Evolutionary conservation across 257 asterid species (phyloP), one percentile per base, ranked within the genome.

Genomic region (Vinca minor): DNA sequence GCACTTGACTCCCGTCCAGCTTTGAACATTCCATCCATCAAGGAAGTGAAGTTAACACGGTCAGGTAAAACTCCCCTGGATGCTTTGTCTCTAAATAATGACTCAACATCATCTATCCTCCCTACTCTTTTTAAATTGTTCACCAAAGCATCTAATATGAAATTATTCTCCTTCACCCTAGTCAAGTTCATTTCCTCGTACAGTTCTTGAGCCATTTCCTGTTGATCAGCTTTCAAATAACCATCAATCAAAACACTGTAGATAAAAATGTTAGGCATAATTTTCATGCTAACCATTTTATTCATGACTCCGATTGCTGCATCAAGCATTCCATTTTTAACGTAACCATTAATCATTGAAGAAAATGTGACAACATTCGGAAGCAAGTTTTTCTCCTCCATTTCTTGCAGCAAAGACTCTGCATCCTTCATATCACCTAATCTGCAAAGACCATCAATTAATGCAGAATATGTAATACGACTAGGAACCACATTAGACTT

Each of bases 21-120:
- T 82, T 92, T 89, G 77, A 92, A 92, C 65, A 89, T 73, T 32
- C 79, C 93, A 73, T 89, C 96, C 89, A 92, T 87, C 69, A 92
- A 69, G 31, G 91, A 78, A 6, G 98, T 89, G 77, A 85, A 87
- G 67, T 81, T 92, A 39, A 89, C 94, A 74, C 64, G 77, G 78
- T 89, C 98, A 39, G 89, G 92, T 59, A 63, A 46, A 77, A 81
- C 74, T 61, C 95, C 96, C 47, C 77, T 76, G 8, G 85, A 81
- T 56, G 68, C 48, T 49, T 71, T 77, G 71, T 81, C 78, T 59
- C 70, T 69, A 68, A 83, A 83, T 66, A 92, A 64, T 41, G 78
- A 71, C 71, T 77, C 86, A 8, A 91, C 95, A 73, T 87, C 95
- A 62, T 69, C 85, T 71, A 81, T 73, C 61, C 69, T 82, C 52